phyloP scores from a whole-genome alignment of 2,329 filamentous ascomycete species.

The Trichoderma atroviride region DNA sequence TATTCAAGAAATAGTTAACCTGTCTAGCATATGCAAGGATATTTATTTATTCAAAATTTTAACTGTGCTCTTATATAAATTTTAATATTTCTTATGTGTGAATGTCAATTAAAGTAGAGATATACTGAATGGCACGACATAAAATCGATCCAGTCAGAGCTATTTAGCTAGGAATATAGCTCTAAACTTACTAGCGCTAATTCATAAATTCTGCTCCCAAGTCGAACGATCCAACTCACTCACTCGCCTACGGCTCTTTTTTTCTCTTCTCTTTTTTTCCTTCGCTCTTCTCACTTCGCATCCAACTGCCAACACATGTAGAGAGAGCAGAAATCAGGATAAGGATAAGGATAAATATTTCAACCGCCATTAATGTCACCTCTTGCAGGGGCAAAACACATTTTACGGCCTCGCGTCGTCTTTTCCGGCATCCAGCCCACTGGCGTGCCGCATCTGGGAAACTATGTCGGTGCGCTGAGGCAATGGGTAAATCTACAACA shows the following conservation, averaged over 20 bases:
- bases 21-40: background rate
- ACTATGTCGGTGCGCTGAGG: conserved; percentile 87
- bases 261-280: background rate
- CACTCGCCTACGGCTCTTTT: background rate
- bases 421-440: conserved; percentile 99
- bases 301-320: background rate
- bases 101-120: background rate
- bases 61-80: background rate
- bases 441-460: conserved; percentile 89
- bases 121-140: background rate
- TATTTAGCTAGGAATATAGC: background rate
- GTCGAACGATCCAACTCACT: background rate
- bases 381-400: background rate
- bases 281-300: background rate
- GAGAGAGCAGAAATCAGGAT: background rate
- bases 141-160: background rate
- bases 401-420: conserved; percentile 53
- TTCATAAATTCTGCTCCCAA: background rate
- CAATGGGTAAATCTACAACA: conserved; percentile 82
- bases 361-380: conserved; percentile 5
- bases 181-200: conserved; percentile 15
- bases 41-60: background rate
- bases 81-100: background rate
- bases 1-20: background rate
- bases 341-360: too few relatives aligned